Percentiles rank a stretch among this genome's conserved stretches.
These are phyloP conservation scores for Phylloporus scabripes DNA, from an alignment of 768 basidiomycete genomes.

Conservation along the genomic window DNA sequence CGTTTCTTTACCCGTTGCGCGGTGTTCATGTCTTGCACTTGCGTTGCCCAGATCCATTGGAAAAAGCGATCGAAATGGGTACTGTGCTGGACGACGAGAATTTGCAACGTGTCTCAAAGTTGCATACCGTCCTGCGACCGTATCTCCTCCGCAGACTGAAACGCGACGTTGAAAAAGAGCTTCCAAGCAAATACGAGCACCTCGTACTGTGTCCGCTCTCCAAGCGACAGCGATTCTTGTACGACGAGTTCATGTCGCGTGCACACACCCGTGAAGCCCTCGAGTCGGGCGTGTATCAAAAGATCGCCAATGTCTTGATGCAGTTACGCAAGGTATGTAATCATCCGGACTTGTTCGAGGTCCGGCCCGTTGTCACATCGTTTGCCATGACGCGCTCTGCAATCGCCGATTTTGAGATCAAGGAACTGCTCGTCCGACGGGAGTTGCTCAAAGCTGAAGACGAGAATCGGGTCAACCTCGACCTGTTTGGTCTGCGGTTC, in stretches of 20 bases:
- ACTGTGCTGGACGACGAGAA: constrained; percentile 74
- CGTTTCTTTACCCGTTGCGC: background rate
- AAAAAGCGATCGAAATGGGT: constrained; percentile 89
- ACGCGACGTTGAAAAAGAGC: constrained; percentile 92
- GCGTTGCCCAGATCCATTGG: constrained; percentile 71
- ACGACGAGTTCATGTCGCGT: constrained; percentile 94
- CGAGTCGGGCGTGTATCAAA: constrained; percentile 80
- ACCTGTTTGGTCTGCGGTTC: constrained; percentile 60
- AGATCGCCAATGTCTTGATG: constrained; percentile 94
- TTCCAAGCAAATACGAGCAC: constrained; percentile 93
- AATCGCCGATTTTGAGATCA: constrained; percentile 74
- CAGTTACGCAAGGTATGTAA: constrained; percentile 96
- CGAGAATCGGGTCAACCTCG: constrained; percentile 54
- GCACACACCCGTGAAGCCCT: constrained; percentile 79
- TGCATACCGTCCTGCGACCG: constrained; percentile 94
- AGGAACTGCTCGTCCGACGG: constrained; percentile 82
- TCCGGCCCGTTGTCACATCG: constrained; percentile 75
- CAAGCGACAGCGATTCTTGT: constrained; percentile 89
- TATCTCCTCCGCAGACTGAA: constrained; percentile 95
- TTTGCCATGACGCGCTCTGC: constrained; percentile 73
- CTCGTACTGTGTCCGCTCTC: constrained; percentile 83
- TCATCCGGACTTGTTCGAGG: constrained; percentile 89
- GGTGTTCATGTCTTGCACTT: background rate
- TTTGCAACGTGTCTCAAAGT: constrained; percentile 74
- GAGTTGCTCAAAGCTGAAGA: constrained; percentile 52